These are phyloP conservation scores for Rhinocladiella mackenziei DNA, from an alignment of 2,329 filamentous ascomycete species.

Conservation along the genomic window DNA sequence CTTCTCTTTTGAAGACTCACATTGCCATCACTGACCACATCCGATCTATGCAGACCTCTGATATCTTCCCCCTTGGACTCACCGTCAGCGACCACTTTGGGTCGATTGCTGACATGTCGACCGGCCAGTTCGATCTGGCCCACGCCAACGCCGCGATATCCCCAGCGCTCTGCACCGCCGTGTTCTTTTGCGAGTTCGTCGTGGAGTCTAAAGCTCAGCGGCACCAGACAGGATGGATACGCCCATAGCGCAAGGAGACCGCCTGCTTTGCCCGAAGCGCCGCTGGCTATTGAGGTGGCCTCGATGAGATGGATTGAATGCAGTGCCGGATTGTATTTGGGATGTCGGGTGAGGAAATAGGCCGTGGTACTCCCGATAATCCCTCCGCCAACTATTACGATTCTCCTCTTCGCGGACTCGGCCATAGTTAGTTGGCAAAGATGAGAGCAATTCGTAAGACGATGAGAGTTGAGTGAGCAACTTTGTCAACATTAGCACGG, in stretches of 20 bases:
- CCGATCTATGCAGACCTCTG: conserved; percentile 17
- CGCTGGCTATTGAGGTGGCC: conserved; percentile 78
- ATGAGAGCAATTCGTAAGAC: too few species aligned
- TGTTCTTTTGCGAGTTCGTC: conserved; percentile 80
- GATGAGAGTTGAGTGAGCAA: too few species aligned
- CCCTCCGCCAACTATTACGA: conserved; percentile 62
- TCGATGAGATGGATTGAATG: conserved; percentile 85
- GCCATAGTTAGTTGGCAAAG: conserved; percentile 1
- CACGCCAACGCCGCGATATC: conserved; percentile 74
- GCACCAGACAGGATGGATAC: conserved; percentile 78
- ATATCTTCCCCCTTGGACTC: conserved; percentile 33
- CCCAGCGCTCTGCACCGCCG: conserved; percentile 73
- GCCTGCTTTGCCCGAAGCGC: conserved; percentile 90
- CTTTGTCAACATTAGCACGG: too few species aligned
- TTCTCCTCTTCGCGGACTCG: conserved; percentile 26
- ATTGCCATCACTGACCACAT: conserved; percentile 24
- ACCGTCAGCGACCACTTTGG: conserved; percentile 29
- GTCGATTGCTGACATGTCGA: conserved; percentile 27
- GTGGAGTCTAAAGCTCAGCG: conserved; percentile 79
- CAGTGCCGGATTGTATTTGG: conserved; percentile 67
- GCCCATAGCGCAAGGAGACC: conserved; percentile 89
- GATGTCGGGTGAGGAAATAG: conserved; percentile 85
- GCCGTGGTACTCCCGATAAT: conserved; percentile 90
- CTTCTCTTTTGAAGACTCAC: conserved; percentile 57
- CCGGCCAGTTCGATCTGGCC: conserved; percentile 59